phyloP scores from a whole-genome alignment of 2,329 filamentous ascomycete species.

The Hypoxylon sp. region DNA sequence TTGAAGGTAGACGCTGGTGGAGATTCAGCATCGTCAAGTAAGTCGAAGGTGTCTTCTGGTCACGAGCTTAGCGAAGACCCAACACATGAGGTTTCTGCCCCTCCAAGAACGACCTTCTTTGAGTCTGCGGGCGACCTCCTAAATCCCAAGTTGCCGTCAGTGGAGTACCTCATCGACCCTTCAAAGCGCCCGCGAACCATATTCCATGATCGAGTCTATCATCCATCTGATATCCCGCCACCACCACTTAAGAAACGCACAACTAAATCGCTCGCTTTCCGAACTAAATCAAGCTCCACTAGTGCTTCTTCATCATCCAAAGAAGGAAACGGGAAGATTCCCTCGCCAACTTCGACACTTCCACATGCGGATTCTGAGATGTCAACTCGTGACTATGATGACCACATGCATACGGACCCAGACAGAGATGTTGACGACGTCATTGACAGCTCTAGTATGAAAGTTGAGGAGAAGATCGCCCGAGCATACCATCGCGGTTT shows the following conservation, averaged over 20 bases:
- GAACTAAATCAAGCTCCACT: slow-evolving; percentile 52
- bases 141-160: slow-evolving; percentile 87
- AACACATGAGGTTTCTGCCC: slow-evolving; percentile 71
- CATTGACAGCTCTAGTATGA: slow-evolving; percentile 78
- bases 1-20: slow-evolving; percentile 63
- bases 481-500: slow-evolving; percentile 92
- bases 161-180: slow-evolving; percentile 88
- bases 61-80: slow-evolving; percentile 63
- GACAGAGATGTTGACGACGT: slow-evolving; percentile 63
- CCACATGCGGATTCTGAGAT: slow-evolving; percentile 61
- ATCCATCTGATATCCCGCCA: slow-evolving; percentile 91
- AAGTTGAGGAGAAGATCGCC: slow-evolving; percentile 97
- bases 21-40: slow-evolving; percentile 55
- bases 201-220: slow-evolving; percentile 96
- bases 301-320: slow-evolving; percentile 47
- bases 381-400: slow-evolving; percentile 68
- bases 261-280: slow-evolving; percentile 56
- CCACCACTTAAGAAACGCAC: slow-evolving; percentile 75
- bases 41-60: slow-evolving; percentile 65
- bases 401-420: slow-evolving; percentile 63
- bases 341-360: slow-evolving; percentile 54
- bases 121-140: slow-evolving; percentile 94
- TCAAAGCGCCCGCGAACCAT: slow-evolving; percentile 87
- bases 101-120: slow-evolving; percentile 92
- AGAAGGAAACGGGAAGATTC: slow-evolving; percentile 52